A percentile compares a stretch with the other conserved stretches of the same genome.
Evolutionary conservation across 176 grass and related monocot genomes (phyloP).

Genomic region (Oryza longistaminata): DNA sequence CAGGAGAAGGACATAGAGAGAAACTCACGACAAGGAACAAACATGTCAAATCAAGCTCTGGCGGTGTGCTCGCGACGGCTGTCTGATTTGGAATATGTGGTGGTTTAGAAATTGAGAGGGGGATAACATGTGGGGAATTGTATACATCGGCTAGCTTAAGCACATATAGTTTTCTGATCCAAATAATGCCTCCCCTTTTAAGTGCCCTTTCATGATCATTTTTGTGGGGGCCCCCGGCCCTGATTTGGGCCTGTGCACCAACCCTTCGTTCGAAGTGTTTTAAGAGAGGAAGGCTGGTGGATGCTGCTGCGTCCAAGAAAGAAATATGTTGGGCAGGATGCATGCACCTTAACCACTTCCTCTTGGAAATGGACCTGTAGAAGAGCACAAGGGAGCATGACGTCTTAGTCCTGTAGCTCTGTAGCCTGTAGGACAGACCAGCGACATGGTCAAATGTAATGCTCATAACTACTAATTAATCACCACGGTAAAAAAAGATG

Average conservation of each 20-base stretch:
- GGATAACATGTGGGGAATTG: not conserved
- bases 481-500: not conserved
- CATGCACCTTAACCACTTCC: slow-evolving; percentile 50
- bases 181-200: slow-evolving; percentile 44
- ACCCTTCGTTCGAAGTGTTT: slow-evolving; percentile 33
- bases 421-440: not conserved
- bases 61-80: not conserved
- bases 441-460: not conserved
- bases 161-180: slow-evolving; percentile 28
- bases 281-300: slow-evolving; percentile 44
- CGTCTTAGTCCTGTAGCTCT: not conserved
- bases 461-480: not conserved
- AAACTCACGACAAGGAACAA: slow-evolving; percentile 13
- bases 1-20: not conserved
- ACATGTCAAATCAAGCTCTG: slow-evolving; percentile 25
- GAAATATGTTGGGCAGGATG: slow-evolving; percentile 37
- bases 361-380: slow-evolving; percentile 9
- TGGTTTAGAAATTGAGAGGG: slow-evolving; percentile 18
- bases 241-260: slow-evolving; percentile 42
- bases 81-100: slow-evolving; percentile 14
- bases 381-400: not conserved
- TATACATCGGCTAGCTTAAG: not conserved
- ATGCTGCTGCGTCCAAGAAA: slow-evolving; percentile 36
- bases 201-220: slow-evolving; percentile 11
- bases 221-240: slow-evolving; percentile 26